Evolutionary conservation across 1,139 yeast species (phyloP), one percentile per base, ranked within the genome.

Genomic region (Suhomyces bokatorum): DNA sequence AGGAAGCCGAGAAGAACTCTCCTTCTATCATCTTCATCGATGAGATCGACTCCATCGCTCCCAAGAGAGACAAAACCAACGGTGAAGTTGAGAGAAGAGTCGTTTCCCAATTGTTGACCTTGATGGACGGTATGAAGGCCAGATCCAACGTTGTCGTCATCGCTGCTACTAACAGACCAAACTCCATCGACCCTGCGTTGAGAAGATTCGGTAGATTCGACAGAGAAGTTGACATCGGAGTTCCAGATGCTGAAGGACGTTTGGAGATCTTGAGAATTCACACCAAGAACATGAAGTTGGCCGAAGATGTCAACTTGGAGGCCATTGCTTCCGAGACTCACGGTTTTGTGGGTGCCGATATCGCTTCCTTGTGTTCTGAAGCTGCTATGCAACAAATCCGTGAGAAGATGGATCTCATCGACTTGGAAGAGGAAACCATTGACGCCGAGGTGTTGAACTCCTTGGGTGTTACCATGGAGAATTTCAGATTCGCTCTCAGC

Each of bases 51-150:
- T 91, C 98, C 12, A 95, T 93, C 63, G 99, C 99, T 45, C 99
- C 99, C 66, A 93, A 93, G 85, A 89, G 99, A 79, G 99, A 93
- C 76, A 95, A 95, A 83, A 91, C 99, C 46, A 93, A 93, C 64
- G 99, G 99, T 75, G 99, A 95, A 73, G 99, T 95, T 57, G 80
- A 74, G 63, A 85, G 99, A 75, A 87, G 99, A 77, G 99, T 93
- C 48, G 99, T 93, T 49, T 91, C 98, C 26, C 99, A 93, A 75
- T 80, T 93, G 63, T 81, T 93, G 66, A 93, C 99, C 22, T 80
- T 93, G 59, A 93, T 93, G 99, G 99, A 93, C 67, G 99, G 99
- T 77, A 93, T 93, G 99, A 93, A 93, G 75, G 97, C 98, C 17
- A 87, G 99, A 71, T 85, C 97, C 35, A 95, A 93, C 64, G 85